A percentile compares a stretch with the other conserved stretches of the same genome.
Conservation (phyloP, 306 rosid species). For the Styphnolobium japonicum region DNA sequence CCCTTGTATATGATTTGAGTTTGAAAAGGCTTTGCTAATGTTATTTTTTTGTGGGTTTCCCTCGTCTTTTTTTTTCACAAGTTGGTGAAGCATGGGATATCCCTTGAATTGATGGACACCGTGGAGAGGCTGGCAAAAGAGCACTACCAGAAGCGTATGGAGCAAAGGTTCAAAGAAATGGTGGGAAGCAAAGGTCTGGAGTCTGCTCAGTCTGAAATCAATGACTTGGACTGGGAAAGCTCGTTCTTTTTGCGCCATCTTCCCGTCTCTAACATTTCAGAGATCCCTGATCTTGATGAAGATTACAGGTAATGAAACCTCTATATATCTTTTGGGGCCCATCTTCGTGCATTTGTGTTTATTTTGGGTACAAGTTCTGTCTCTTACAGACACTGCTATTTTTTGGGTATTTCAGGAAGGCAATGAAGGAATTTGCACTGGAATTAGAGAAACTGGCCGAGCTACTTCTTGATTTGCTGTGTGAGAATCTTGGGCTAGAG, state of each 20-base stretch:
- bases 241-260: conserved; percentile 81
- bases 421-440: conserved; percentile 62
- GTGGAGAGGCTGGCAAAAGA: conserved; percentile 79
- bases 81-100: conserved; percentile 83
- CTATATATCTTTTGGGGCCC: background rate
- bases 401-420: conserved; percentile 44
- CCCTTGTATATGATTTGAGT: background rate
- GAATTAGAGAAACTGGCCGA: conserved; percentile 69
- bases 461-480: conserved; percentile 61
- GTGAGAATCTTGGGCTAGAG: conserved; percentile 80
- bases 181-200: conserved; percentile 60
- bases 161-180: conserved; percentile 73
- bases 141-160: conserved; percentile 72
- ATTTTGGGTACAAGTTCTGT: background rate
- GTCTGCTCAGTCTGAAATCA: conserved; percentile 49
- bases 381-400: background rate
- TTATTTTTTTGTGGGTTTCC: background rate
- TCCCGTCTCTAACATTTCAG: conserved; percentile 66
- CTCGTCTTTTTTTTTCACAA: background rate
- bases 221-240: conserved; percentile 85
- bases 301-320: conserved; percentile 46
- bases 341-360: background rate
- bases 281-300: conserved; percentile 56
- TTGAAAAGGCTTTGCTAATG: background rate
- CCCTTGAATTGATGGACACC: conserved; percentile 61